Evolutionary conservation across 441 rosid species (phyloP), one percentile per base, ranked within the genome.

Genomic region (Corymbia citriodora): DNA sequence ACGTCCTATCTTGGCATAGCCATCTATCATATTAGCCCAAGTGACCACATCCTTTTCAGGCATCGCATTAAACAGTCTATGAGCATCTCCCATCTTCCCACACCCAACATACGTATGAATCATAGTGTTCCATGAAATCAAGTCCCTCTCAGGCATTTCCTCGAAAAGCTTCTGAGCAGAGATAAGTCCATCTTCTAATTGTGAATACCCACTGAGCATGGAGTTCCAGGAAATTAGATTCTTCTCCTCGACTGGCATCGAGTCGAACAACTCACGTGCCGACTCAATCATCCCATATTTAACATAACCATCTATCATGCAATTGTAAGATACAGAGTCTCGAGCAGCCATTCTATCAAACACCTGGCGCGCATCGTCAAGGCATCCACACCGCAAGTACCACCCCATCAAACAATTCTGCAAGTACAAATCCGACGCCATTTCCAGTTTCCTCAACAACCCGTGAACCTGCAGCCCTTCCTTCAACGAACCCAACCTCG

Each of bases 381-480:
- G 57, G 90, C 91, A 93, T 36, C 96, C 92, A 87, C 97, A 95
- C 48, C 92, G 93, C 61, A 92, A 11, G 87, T 96, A 96, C 92
- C 94, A 36, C 1, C 91, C 70, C 21, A 95, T 92, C 94, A 97
- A 90, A 91, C 97, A 95, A 91, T 97, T 97, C 90, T 92, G 95
- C 91, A 97, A 89, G 92, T 93, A 97, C 92, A 94, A 92, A 92
- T 96, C 93, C 52, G 95, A 94, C 91, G 95, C 95, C 83, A 94
- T 54, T 89, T 91, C 93, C 63, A 92, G 14, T 89, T 97, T 97
- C 91, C 91, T 92, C 94, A 97, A 87, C 87, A 97, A 89, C 83
- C 98, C 99, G 93, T 97, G 99, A 93, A 97, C 88, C 94, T 96
- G 98, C 95, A 92, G 91, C 90, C 98, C 99, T 93, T 88, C 96